Base-by-base conservation (phyloP, 768 basidiomycete genomes). In the Jaapia argillacea region DNA sequence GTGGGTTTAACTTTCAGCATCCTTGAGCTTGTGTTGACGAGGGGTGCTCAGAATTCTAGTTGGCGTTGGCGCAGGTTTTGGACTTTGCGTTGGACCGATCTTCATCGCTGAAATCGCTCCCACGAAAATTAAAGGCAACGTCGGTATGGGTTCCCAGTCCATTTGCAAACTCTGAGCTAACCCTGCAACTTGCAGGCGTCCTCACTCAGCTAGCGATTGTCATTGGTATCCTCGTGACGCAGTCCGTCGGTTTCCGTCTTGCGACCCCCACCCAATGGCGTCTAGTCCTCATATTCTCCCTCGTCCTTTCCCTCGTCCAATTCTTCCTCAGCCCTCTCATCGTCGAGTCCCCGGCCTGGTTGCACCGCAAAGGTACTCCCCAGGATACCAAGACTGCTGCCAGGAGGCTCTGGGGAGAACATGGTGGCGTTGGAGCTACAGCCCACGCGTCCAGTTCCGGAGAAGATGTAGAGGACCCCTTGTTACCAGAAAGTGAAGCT, bases 61-160 rank as follows among this genome's bases (percentile, higher is more conserved):
- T 6, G 83, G 87, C n/a, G 51, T 81, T 14, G 80, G 77, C 23
- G 75, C 83, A 33, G 85, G 86, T 31, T 55, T 86, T 44, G 82
- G 82, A 26, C 59, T 88, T 5, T 85, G 84, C 50, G 76, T 88
- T n/a, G 76, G 77, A 3, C 92, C 92, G 6, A 72, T 92, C 26
- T 92, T 78, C 61, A 68, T 94, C n/a, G 71, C 84, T 4, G 88
- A 92, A 59, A 81, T 94, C 10, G 79, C 89, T 0, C 92, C 91
- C 0, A 62, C 75, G 2, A 71, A 72, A 37, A 83, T 90, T 45
- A 81, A 76, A 50, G 85, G 85, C 16, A 81, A 67, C 44, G 66
- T 91, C 48, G 88, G 87, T 79, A 47, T 21, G 72, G 57, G 4
- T 42, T n/a, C 16, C 21, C 14, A 36, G 20, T 22, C 7, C 18